Conservation (phyloP, 345 rosid species). For the Populus deltoides region DNA sequence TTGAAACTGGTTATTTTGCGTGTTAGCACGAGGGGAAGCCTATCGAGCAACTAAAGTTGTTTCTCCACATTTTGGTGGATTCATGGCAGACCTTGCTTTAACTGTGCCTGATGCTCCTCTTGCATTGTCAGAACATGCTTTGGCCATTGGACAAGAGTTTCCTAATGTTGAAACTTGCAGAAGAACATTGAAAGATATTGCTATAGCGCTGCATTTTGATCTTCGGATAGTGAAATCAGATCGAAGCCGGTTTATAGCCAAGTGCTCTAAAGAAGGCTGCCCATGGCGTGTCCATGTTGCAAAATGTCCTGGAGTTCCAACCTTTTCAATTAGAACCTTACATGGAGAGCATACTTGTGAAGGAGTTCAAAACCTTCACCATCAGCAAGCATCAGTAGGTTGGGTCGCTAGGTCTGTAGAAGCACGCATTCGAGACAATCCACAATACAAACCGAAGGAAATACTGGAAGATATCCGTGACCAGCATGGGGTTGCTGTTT, state of each 20-base stretch:
- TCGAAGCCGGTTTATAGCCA: slow-evolving; percentile 95
- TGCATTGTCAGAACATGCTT: slow-evolving; percentile 31
- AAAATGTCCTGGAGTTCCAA: slow-evolving; percentile 89
- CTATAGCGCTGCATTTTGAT: slow-evolving; percentile 93
- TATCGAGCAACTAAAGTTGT: slow-evolving; percentile 16
- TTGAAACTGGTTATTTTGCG: slow-evolving; percentile 11
- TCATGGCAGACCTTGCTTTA: slow-evolving; percentile 73
- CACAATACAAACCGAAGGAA: slow-evolving; percentile 93
- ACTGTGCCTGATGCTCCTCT: slow-evolving; percentile 30
- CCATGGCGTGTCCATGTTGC: slow-evolving; percentile 99
- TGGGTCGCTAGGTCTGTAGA: slow-evolving; percentile 99
- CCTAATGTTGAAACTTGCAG: slow-evolving; percentile 98
- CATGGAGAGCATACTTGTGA: slow-evolving; percentile 94
- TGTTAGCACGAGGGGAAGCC: slow-evolving; percentile 23
- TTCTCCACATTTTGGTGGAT: slow-evolving; percentile 21
- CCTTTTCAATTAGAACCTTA: slow-evolving; percentile 82
- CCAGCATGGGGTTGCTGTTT: slow-evolving; percentile 95
- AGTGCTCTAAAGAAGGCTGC: slow-evolving; percentile 98
- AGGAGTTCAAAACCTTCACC: slow-evolving; percentile 88
- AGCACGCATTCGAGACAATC: slow-evolving; percentile 87
- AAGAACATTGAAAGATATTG: slow-evolving; percentile 88
- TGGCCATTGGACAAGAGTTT: slow-evolving; percentile 85
- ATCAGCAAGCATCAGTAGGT: slow-evolving; percentile 99
- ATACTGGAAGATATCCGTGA: slow-evolving; percentile 93
- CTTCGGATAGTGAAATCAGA: slow-evolving; percentile 97